phyloP scores from a whole-genome alignment of 352 stramenopile species.

The Pythium coloratum region DNA sequence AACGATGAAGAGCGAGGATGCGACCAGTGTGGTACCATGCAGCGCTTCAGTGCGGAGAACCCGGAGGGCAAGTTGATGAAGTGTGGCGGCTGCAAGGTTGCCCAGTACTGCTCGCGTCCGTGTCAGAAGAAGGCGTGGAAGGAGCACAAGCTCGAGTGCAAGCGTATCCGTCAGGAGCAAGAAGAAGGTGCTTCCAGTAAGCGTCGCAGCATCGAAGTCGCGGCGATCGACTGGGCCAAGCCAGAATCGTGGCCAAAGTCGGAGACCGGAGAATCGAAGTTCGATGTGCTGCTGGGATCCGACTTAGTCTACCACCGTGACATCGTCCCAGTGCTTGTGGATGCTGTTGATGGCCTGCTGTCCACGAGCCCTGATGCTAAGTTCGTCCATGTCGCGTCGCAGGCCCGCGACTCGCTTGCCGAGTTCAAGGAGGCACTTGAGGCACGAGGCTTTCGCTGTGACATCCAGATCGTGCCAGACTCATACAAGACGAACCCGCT shows the following conservation, averaged over 20 bases:
- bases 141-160: conserved; percentile 81
- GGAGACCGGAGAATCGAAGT: conserved; percentile 34
- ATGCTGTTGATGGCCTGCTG: conserved; percentile 76
- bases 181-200: conserved; percentile 23
- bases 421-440: conserved; percentile 85
- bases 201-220: conserved; percentile 49
- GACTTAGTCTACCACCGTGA: conserved; percentile 87
- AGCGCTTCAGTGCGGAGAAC: conserved; percentile 80
- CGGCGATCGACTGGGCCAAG: conserved; percentile 81
- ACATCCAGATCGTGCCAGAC: conserved; percentile 69
- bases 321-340: conserved; percentile 76
- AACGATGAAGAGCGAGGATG: conserved; percentile 49
- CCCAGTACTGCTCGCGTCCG: conserved; percentile 83
- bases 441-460: conserved; percentile 59
- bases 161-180: conserved; percentile 48
- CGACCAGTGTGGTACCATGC: conserved; percentile 62
- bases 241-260: conserved; percentile 63
- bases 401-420: conserved; percentile 74
- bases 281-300: conserved; percentile 79
- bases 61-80: conserved; percentile 87
- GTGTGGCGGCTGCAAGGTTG: conserved; percentile 67
- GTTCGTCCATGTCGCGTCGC: conserved; percentile 82
- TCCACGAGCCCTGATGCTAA: conserved; percentile 35
- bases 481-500: conserved; percentile 86
- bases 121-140: conserved; percentile 89